phyloP scores from a whole-genome alignment of 495 filamentous ascomycete genomes.

The Lophiotrema nucula region DNA sequence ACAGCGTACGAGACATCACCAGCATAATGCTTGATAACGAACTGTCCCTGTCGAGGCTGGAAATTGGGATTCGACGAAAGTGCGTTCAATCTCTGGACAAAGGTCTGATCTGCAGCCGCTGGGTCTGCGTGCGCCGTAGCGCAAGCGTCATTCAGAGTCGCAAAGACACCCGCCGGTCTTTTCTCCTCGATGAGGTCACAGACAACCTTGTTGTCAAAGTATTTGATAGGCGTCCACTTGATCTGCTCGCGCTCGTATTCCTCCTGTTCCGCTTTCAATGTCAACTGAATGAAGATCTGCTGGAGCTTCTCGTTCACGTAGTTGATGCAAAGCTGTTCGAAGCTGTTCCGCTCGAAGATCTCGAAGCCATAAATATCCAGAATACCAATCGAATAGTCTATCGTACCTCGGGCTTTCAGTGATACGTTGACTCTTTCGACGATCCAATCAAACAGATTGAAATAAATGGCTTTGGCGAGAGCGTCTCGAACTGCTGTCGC shows the following conservation, averaged over 20 bases:
- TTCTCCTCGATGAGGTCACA: conserved; percentile 95
- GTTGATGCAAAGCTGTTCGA: conserved; percentile 99
- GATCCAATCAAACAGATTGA: conserved; percentile 99
- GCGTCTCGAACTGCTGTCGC: conserved; percentile 93
- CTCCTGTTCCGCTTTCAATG: conserved; percentile 94
- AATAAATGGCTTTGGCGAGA: conserved; percentile 89
- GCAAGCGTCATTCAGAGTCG: conserved; percentile 94
- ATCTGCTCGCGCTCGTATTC: conserved; percentile 97
- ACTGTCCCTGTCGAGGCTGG: conserved; percentile 87
- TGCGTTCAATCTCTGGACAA: conserved; percentile 86
- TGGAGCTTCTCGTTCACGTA: conserved; percentile 99
- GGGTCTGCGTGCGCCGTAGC: conserved; percentile 96
- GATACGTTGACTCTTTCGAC: conserved; percentile 89
- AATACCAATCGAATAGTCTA: conserved; percentile 88
- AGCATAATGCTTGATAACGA: conserved; percentile 98
- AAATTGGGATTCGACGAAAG: conserved; percentile 87
- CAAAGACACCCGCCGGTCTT: conserved; percentile 89
- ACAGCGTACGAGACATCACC: conserved; percentile 96
- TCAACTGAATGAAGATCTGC: conserved; percentile 99
- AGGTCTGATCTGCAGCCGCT: conserved; percentile 88
- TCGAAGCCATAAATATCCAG: conserved; percentile 99
- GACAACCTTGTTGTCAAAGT: conserved; percentile 99
- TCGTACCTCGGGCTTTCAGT: conserved; percentile 70
- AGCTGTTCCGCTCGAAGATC: conserved; percentile 98
- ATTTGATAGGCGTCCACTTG: conserved; percentile 97